Percentiles rank a stretch among this genome's conserved stretches.
Conservation (phyloP, 148 eudicot genomes). For the Camellia granthamiana region DNA sequence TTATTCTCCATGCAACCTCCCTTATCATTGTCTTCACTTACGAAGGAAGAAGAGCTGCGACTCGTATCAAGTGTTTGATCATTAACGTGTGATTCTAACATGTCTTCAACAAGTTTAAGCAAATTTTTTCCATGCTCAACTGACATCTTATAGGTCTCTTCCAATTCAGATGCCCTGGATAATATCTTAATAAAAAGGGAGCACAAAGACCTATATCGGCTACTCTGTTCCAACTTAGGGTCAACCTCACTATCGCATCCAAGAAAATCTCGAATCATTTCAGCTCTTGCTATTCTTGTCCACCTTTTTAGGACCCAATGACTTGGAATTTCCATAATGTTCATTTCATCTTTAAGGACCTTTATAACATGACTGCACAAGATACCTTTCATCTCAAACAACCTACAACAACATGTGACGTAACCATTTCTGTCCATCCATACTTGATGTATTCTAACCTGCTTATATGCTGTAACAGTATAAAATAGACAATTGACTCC, state of each 20-base stretch:
- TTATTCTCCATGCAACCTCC: neutral
- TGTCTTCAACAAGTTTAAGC: neutral
- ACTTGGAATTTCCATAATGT: neutral
- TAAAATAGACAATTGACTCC: neutral
- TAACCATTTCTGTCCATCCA: neutral
- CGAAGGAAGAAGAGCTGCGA: neutral
- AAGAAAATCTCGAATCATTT: neutral
- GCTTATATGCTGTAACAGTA: neutral
- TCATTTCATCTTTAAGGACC: neutral
- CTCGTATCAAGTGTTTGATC: neutral
- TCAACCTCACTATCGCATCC: neutral
- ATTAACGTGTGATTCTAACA: neutral
- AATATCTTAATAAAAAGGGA: neutral
- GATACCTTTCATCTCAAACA: no score
- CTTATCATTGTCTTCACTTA: neutral
- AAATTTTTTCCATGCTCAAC: neutral
- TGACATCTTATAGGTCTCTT: neutral
- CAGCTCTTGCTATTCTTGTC: neutral
- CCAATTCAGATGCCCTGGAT: neutral
- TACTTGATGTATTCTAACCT: neutral
- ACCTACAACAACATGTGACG: neutral
- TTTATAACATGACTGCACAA: neutral
- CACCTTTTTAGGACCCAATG: slow-evolving; percentile 7
- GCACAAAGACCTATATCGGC: slow-evolving; percentile 7
- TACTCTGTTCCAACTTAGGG: neutral